Evolutionary conservation across 768 basidiomycete genomes (phyloP).

Genomic region (Phlebiopsis gigantea): DNA sequence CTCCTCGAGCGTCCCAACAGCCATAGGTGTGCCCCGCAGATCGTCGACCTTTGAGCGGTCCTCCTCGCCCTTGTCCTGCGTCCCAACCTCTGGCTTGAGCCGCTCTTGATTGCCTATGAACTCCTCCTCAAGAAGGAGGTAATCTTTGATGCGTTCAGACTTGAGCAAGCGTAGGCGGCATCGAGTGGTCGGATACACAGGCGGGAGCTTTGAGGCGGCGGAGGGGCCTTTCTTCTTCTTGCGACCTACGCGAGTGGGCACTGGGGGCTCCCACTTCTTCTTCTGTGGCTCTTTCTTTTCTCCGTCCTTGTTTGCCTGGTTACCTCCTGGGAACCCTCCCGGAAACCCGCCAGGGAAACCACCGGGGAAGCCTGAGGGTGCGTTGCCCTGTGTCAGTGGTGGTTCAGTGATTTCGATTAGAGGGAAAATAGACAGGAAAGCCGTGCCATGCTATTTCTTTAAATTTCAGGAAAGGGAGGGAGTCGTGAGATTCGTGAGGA

Average conservation of each 20-base stretch:
- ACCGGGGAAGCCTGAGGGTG: constrained; percentile 55
- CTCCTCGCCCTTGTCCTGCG: constrained; percentile 95
- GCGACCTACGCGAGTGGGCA: constrained; percentile 95
- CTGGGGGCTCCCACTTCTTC: constrained; percentile 99
- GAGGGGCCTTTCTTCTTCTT: constrained; percentile 93
- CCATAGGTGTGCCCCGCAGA: constrained; percentile 92
- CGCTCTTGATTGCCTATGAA: constrained; percentile 91
- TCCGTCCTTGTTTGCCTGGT: constrained; percentile 33
- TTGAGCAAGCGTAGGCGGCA: constrained; percentile 94
- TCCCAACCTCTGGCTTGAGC: constrained; percentile 77
- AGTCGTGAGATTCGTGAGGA: neutral
- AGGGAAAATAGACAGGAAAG: neutral
- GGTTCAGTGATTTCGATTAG: neutral
- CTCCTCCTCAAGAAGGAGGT: constrained; percentile 91
- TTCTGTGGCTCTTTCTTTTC: constrained; percentile 54
- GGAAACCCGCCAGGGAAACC: constrained; percentile 23
- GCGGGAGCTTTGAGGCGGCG: constrained; percentile 83
- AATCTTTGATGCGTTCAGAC: constrained; percentile 98
- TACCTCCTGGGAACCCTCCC: constrained; percentile 31
- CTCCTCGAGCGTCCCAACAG: constrained; percentile 97
- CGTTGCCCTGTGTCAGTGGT: constrained; percentile 52
- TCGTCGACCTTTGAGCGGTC: constrained; percentile 92
- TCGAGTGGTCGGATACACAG: constrained; percentile 90
- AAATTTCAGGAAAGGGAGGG: neutral
- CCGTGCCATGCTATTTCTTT: constrained; percentile 10